These are phyloP conservation scores for Podaxis rugospora DNA, from an alignment of 768 basidiomycete species.

Conservation along the genomic window DNA sequence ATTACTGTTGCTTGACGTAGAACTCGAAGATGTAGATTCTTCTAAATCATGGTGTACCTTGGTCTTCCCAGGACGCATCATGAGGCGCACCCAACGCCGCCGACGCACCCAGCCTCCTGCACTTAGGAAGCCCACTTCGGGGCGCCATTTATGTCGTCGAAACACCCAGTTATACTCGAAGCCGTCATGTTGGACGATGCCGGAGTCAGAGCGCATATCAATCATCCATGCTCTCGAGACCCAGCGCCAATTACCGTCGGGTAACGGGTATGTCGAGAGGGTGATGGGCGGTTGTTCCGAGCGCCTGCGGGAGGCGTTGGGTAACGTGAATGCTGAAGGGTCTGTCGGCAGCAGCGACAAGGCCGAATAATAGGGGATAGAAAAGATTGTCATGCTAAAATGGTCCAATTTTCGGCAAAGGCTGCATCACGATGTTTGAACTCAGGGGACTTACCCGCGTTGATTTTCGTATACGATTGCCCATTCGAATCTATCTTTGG, in stretches of 20 bases:
- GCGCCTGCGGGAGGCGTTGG: constrained; percentile 34
- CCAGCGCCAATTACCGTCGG: constrained; percentile 81
- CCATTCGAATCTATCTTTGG: constrained; percentile 65
- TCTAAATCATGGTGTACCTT: constrained; percentile 12
- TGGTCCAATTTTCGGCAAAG: neutral
- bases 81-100: constrained; percentile 79
- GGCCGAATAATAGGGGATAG: constrained; percentile 66
- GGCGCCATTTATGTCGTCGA: constrained; percentile 60
- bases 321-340: constrained; percentile 70
- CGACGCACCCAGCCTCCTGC: constrained; percentile 73
- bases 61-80: constrained; percentile 59
- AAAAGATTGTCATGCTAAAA: constrained; percentile 60
- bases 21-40: constrained; percentile 12
- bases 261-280: constrained; percentile 63
- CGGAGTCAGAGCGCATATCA: constrained; percentile 76
- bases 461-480: constrained; percentile 81
- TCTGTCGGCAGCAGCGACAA: constrained; percentile 67
- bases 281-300: constrained; percentile 51
- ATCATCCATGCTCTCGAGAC: constrained; percentile 81
- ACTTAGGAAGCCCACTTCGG: constrained; percentile 53
- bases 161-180: constrained; percentile 87
- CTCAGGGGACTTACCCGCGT: constrained; percentile 51
- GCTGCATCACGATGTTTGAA: neutral
- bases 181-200: constrained; percentile 76
- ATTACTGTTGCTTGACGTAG: neutral